Conservation (phyloP, 2,329 filamentous ascomycete species). For the Fusarium nygamai region DNA sequence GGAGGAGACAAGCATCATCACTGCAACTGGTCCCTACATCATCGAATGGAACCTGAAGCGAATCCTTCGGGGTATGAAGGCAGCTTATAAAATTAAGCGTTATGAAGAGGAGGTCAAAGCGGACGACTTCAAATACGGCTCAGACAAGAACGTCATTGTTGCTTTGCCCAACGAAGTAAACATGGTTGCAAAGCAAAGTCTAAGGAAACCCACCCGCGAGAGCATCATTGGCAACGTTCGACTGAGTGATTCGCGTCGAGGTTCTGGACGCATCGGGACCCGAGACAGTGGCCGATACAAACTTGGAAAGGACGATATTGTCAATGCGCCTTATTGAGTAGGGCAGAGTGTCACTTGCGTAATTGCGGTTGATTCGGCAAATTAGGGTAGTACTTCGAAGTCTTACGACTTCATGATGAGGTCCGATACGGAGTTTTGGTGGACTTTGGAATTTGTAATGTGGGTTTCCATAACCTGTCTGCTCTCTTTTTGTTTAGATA, state of each 20-base stretch:
- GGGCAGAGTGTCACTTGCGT: not conserved
- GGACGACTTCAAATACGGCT: slow-evolving; percentile 97
- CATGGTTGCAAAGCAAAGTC: slow-evolving; percentile 88
- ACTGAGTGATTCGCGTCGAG: slow-evolving; percentile 59
- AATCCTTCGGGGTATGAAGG: slow-evolving; percentile 80
- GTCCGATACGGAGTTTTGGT: slow-evolving; percentile 37
- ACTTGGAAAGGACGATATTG: slow-evolving; percentile 83
- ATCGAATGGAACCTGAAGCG: slow-evolving; percentile 97
- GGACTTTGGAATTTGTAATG: slow-evolving; percentile 30
- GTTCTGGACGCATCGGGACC: slow-evolving; percentile 62
- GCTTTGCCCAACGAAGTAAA: slow-evolving; percentile 97
- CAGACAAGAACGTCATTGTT: slow-evolving; percentile 97
- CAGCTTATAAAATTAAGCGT: slow-evolving; percentile 95
- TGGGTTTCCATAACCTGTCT: slow-evolving; percentile 16
- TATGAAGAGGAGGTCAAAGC: slow-evolving; percentile 96
- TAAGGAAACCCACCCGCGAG: slow-evolving; percentile 90
- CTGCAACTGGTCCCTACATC: slow-evolving; percentile 95
- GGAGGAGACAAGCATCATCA: slow-evolving; percentile 93
- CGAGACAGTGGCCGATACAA: slow-evolving; percentile 72
- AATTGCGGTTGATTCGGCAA: not conserved
- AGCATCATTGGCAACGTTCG: slow-evolving; percentile 78
- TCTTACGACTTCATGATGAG: slow-evolving; percentile 13
- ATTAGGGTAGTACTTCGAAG: not conserved
- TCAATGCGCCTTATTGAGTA: slow-evolving; percentile 71
- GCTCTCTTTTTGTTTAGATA: slow-evolving; percentile 43